These are phyloP conservation scores for Sphaerobolus stellatus DNA, from an alignment of 1,284 basidiomycete species.

Conservation along the genomic window DNA sequence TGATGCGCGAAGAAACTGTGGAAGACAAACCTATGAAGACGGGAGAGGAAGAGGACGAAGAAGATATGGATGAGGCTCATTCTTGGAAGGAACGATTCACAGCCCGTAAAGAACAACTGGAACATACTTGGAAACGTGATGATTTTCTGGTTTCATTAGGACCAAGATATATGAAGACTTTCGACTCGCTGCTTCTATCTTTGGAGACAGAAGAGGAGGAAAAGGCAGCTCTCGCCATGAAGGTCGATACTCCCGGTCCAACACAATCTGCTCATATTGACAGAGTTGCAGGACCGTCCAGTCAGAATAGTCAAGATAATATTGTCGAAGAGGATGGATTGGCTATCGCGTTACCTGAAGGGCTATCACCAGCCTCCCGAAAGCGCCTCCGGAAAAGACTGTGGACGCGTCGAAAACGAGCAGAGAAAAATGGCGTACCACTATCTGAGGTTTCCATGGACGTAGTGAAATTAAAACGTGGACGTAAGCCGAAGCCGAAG, in stretches of 20 bases:
- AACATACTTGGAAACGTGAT: constrained; percentile 35
- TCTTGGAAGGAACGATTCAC: constrained; percentile 20
- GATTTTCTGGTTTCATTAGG: constrained; percentile 40
- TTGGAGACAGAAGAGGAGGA: too few species aligned
- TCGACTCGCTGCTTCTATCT: constrained; percentile 49
- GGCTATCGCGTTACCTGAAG: too few species aligned
- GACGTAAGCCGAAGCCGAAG: constrained; percentile 34
- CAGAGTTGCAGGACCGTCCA: background rate
- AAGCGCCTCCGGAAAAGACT: constrained; percentile 60
- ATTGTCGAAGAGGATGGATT: too few species aligned
- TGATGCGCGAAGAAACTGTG: constrained; percentile 19
- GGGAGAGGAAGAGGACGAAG: constrained; percentile 30
- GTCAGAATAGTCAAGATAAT: too few species aligned
- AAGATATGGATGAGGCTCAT: constrained; percentile 14
- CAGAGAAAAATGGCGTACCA: constrained; percentile 40
- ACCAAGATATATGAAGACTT: constrained; percentile 36
- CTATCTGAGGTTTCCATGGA: constrained; percentile 29
- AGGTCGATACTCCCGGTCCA: too few species aligned
- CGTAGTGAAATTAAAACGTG: constrained; percentile 44
- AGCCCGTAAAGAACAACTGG: constrained; percentile 15
- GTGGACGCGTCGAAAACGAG: constrained; percentile 71
- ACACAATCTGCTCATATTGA: too few species aligned
- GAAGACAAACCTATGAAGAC: constrained; percentile 18
- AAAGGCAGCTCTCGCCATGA: too few species aligned
- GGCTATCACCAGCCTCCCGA: constrained; percentile 52